phyloP scores from a whole-genome alignment of 129 eudicot genomes.

The Arctium minus region DNA sequence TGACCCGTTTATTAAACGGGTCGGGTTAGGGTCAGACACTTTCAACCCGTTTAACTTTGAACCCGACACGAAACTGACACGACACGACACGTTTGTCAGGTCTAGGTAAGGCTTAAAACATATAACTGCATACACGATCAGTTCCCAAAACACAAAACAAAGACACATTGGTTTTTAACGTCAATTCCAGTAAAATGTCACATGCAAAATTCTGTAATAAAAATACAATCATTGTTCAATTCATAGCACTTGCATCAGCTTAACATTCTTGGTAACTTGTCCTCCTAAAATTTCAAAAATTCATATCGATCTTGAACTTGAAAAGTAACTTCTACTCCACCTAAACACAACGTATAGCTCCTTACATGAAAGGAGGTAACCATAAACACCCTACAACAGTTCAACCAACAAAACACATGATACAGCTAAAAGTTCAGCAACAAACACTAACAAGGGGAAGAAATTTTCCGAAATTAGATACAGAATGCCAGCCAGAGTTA shows the following conservation, averaged over 20 bases:
- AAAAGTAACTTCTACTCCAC: not conserved
- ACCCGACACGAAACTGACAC: no score
- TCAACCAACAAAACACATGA: not conserved
- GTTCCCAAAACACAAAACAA: not conserved
- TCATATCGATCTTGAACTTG: not conserved
- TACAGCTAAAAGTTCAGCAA: conserved; percentile 1
- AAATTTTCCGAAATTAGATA: not conserved
- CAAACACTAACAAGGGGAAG: not conserved
- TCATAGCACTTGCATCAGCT: not conserved
- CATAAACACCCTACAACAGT: not conserved
- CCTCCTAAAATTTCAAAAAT: conserved; percentile 2
- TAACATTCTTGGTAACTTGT: not conserved
- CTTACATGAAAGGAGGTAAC: not conserved
- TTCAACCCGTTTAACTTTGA: no score
- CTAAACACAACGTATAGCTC: not conserved
- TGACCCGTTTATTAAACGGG: no score
- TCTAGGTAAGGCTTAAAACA: not conserved
- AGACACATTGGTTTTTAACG: not conserved
- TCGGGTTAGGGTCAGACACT: no score
- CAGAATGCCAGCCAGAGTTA: not conserved
- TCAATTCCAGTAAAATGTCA: not conserved
- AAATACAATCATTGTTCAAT: conserved; percentile 19
- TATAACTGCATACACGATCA: not conserved
- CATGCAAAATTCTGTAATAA: not conserved
- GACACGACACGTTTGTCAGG: no score